A percentile compares a stretch with the other conserved stretches of the same genome.
These are phyloP conservation scores for Pythium plurisporium DNA, from an alignment of 352 stramenopile species.

Conservation along the genomic window DNA sequence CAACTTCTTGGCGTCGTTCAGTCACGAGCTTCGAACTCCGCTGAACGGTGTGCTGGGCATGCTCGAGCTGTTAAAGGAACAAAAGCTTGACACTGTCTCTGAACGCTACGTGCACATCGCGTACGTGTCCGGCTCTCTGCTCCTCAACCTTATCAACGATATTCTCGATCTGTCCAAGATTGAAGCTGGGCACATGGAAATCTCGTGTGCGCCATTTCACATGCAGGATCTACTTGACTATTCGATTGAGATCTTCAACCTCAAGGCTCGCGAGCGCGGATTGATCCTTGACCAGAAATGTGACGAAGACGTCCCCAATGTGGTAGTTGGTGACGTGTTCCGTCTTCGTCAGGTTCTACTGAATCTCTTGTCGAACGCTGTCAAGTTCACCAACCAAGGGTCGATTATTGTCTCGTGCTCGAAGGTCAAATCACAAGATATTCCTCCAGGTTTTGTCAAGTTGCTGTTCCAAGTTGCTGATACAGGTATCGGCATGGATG, in stretches of 20 bases:
- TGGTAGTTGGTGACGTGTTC: conserved; percentile 75
- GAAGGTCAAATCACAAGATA: conserved; percentile 57
- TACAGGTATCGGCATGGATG: conserved; percentile 77
- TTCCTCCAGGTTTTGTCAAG: conserved; percentile 62
- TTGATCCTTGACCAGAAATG: conserved; percentile 81
- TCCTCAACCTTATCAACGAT: conserved; percentile 91
- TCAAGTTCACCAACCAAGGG: conserved; percentile 85
- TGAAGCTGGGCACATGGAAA: conserved; percentile 88
- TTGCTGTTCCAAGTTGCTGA: conserved; percentile 85
- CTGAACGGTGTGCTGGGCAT: conserved; percentile 82
- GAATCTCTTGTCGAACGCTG: conserved; percentile 83
- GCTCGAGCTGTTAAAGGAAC: conserved; percentile 76
- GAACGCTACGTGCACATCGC: conserved; percentile 84
- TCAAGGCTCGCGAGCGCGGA: conserved; percentile 78
- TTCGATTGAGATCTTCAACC: conserved; percentile 89
- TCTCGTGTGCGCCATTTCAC: conserved; percentile 81
- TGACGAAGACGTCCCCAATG: conserved; percentile 71
- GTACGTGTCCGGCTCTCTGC: conserved; percentile 77
- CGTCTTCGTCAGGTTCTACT: conserved; percentile 75
- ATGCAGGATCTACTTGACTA: conserved; percentile 82
- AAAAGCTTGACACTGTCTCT: conserved; percentile 56
- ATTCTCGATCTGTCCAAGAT: conserved; percentile 92
- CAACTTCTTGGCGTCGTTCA: conserved; percentile 85
- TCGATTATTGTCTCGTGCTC: conserved; percentile 77
- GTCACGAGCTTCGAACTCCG: conserved; percentile 76